Evolutionary conservation across 306 rosid species (phyloP).

Genomic region (Fragaria vesca): DNA sequence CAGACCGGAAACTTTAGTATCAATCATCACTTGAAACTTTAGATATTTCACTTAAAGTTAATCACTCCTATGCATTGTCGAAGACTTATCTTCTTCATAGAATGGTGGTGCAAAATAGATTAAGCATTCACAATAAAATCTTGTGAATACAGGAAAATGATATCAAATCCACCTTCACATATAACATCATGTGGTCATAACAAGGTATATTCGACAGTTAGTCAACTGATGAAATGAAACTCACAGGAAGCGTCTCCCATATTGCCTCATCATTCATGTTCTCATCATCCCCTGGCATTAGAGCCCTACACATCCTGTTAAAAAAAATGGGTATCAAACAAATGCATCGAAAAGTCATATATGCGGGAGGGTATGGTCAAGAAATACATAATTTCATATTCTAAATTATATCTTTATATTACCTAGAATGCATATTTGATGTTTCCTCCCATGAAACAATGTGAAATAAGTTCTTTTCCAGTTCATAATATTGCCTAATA

Average conservation of each 20-base stretch:
- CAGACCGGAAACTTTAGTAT: background rate
- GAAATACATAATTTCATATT: background rate
- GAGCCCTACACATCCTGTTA: constrained; percentile 94
- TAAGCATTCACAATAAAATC: background rate
- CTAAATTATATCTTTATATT: background rate
- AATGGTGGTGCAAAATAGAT: background rate
- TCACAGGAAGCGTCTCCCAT: constrained; percentile 97
- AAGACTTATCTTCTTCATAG: background rate
- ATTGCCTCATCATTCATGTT: constrained; percentile 86
- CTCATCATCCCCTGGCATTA: constrained; percentile 95
- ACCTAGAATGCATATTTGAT: background rate
- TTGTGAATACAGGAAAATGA: background rate
- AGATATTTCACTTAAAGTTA: background rate
- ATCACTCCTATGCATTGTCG: background rate
- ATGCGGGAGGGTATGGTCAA: background rate
- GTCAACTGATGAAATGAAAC: constrained; percentile 28
- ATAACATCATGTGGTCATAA: background rate
- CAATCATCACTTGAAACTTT: background rate
- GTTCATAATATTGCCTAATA: background rate
- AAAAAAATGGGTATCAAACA: constrained; percentile 18
- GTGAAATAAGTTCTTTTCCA: background rate
- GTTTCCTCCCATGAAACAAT: background rate
- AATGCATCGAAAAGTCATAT: constrained; percentile 18
- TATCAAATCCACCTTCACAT: background rate
- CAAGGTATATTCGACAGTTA: constrained; percentile 17